Evolutionary conservation across 2,329 filamentous ascomycete genomes (phyloP).

Genomic region (Coniochaeta ligniaria): DNA sequence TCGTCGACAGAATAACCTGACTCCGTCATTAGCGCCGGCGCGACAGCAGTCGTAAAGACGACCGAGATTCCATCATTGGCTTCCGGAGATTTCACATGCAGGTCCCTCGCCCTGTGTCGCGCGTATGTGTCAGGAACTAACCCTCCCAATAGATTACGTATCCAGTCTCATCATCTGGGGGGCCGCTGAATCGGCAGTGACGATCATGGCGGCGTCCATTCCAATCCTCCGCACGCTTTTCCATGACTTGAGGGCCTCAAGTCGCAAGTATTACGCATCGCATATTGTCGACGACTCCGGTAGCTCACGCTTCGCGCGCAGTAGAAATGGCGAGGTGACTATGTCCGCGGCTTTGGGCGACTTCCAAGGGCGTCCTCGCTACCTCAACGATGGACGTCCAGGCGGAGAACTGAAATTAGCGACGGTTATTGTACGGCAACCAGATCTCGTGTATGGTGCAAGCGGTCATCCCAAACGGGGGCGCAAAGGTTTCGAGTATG

Average conservation of each 20-base stretch:
- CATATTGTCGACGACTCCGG: background rate
- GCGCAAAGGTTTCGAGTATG: no score
- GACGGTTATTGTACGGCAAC: background rate
- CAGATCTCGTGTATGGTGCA: background rate
- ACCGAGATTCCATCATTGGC: constrained; percentile 8
- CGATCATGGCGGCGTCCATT: constrained; percentile 12
- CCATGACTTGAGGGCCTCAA: background rate
- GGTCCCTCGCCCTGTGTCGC: background rate
- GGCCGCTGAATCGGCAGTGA: constrained; percentile 11
- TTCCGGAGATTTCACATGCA: constrained; percentile 9
- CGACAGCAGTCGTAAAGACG: constrained; percentile 9
- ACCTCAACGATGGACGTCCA: background rate
- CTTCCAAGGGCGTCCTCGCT: background rate
- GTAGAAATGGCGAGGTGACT: background rate
- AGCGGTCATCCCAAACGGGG: background rate
- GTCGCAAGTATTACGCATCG: background rate
- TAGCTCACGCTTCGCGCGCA: background rate
- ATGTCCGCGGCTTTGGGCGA: background rate
- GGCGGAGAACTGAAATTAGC: background rate
- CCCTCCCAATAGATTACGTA: background rate
- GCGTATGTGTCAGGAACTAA: background rate
- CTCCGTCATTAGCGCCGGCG: constrained; percentile 3
- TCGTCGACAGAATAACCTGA: background rate
- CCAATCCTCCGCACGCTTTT: background rate
- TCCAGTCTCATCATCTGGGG: constrained; percentile 10